A percentile compares a stretch with the other conserved stretches of the same genome.
Evolutionary conservation across 805 yeast genomes (phyloP).

Genomic region (Ogataea trehaloabstinens): DNA sequence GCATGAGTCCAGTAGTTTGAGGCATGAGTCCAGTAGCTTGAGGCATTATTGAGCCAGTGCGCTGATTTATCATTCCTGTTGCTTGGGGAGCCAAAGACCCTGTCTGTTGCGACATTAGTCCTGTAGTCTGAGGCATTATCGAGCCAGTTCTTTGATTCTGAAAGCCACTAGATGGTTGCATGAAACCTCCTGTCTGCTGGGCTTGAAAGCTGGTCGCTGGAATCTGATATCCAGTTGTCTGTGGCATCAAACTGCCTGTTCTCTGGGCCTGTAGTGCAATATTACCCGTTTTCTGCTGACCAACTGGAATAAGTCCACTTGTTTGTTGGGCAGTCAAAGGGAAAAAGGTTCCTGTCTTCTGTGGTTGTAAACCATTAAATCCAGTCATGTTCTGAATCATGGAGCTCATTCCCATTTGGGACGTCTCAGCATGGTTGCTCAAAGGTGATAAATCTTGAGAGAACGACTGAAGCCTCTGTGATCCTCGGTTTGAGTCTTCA

Average conservation of each 20-base stretch:
- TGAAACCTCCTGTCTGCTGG: conserved; percentile 58
- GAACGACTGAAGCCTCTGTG: conserved; percentile 1
- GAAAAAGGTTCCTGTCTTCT: conserved; percentile 66
- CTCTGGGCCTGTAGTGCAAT: conserved; percentile 30
- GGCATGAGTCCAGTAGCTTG: conserved; percentile 17
- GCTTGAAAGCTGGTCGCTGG: conserved; percentile 47
- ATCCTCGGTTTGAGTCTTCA: background rate
- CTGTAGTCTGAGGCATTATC: conserved; percentile 21
- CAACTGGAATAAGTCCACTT: conserved; percentile 26
- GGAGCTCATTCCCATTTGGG: background rate
- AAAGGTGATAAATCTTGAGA: background rate
- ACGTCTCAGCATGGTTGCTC: background rate
- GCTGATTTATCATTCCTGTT: conserved; percentile 32
- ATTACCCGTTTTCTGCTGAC: conserved; percentile 22
- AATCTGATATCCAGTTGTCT: conserved; percentile 44
- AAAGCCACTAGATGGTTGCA: conserved; percentile 41
- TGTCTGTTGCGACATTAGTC: conserved; percentile 59
- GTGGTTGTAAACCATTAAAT: conserved; percentile 48
- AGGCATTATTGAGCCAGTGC: conserved; percentile 21
- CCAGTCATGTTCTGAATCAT: background rate
- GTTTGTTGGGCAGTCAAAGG: conserved; percentile 38
- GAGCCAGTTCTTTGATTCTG: conserved; percentile 33
- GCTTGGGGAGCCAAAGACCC: conserved; percentile 46
- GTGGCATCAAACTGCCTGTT: conserved; percentile 37
- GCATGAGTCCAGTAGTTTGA: conserved; percentile 36